A percentile compares a stretch with the other conserved stretches of the same genome.
Conservation (phyloP, 2,329 filamentous ascomycete species). For the Chaetomium olivaceum region DNA sequence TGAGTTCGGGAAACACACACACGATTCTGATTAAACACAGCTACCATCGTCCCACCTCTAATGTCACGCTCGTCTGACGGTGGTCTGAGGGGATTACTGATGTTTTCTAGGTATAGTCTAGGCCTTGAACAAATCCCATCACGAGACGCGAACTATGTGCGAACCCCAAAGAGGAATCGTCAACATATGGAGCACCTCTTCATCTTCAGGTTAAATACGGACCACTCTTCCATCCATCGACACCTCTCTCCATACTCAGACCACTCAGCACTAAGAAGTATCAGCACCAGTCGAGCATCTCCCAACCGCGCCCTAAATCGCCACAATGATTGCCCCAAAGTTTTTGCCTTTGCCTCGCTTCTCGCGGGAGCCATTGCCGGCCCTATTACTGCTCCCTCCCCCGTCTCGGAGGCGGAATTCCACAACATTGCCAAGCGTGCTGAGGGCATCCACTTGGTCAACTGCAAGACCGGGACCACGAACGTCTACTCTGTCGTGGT, state of each 20-base stretch:
- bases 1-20: not conserved
- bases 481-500: not conserved
- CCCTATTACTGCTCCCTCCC: not conserved
- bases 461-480: not conserved
- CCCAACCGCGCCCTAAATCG: not conserved
- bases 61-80: not conserved
- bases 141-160: not conserved
- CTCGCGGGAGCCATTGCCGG: not conserved
- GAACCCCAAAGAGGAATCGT: not conserved
- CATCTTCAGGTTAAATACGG: not conserved
- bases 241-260: not conserved
- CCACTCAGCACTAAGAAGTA: not conserved
- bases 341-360: not conserved
- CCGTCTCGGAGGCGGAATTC: not conserved
- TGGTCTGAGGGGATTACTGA: not conserved
- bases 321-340: not conserved
- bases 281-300: not conserved
- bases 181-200: not conserved
- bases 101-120: not conserved
- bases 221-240: not conserved
- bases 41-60: not conserved
- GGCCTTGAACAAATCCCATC: not conserved
- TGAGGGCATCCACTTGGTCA: not conserved
- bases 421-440: not conserved
- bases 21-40: not conserved